These are phyloP conservation scores for Rhodosorus marinus DNA, from an alignment of 23 red algal genomes.

Conservation along the genomic window DNA sequence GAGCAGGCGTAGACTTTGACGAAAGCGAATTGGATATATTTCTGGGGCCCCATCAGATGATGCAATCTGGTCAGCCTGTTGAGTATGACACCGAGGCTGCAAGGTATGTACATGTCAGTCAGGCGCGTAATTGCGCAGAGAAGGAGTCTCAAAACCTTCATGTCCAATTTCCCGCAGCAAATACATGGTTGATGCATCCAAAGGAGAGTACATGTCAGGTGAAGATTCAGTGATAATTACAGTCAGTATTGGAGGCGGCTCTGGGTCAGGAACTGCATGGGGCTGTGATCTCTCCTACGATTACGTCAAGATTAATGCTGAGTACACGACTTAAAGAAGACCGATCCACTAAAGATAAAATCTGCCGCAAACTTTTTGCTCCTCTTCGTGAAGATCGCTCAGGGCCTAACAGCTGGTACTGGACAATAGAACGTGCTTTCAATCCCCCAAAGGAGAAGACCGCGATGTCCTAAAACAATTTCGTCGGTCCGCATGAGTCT, in stretches of 20 bases:
- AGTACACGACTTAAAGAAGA: conserved; percentile 94
- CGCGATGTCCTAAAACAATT: too few relatives aligned
- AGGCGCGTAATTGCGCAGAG: neutral
- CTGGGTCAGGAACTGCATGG: conserved; percentile 53
- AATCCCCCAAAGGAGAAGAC: too few relatives aligned
- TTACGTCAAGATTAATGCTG: conserved; percentile 92
- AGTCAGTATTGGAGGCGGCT: conserved; percentile 45
- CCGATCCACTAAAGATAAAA: too few relatives aligned
- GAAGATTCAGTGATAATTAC: conserved; percentile 54
- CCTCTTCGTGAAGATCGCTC: too few relatives aligned
- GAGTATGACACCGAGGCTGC: conserved; percentile 46
- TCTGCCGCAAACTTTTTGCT: too few relatives aligned
- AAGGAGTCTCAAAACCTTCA: too few relatives aligned
- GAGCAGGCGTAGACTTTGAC: conserved; percentile 41
- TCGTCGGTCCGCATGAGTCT: too few relatives aligned
- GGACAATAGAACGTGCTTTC: too few relatives aligned
- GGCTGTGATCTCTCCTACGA: conserved; percentile 94
- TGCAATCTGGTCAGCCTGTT: conserved; percentile 53
- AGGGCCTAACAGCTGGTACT: too few relatives aligned
- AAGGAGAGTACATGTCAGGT: conserved; percentile 30
- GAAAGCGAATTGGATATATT: conserved; percentile 20
- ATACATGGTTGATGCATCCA: conserved; percentile 41
- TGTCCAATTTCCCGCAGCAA: too few relatives aligned
- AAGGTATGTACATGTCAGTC: too few relatives aligned
- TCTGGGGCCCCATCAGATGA: conserved; percentile 43